Evolutionary conservation across 176 grass and related monocot species (phyloP).

Genomic region (Carex littledalei): DNA sequence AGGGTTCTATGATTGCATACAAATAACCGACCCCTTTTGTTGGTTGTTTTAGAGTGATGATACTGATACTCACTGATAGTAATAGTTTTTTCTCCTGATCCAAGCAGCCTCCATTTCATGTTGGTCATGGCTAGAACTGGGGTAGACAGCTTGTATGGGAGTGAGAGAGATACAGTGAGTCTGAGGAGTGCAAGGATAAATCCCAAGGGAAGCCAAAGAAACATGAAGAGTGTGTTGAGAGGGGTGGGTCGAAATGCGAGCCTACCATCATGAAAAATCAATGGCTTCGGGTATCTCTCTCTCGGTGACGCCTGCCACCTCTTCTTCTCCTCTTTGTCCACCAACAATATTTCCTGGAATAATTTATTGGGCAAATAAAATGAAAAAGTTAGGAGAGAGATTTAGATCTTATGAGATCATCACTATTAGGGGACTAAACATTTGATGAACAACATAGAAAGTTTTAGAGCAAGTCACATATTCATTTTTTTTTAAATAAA

Average conservation of each 20-base stretch:
- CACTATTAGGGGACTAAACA: background rate
- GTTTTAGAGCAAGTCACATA: background rate
- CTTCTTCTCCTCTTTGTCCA: conserved; percentile 29
- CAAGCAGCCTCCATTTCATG: conserved; percentile 44
- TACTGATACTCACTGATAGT: background rate
- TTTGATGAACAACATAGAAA: background rate
- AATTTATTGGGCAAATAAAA: background rate
- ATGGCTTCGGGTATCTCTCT: conserved; percentile 33
- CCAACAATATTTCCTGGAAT: conserved; percentile 44
- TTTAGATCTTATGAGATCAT: background rate
- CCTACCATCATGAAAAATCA: conserved; percentile 70
- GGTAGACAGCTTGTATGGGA: conserved; percentile 49
- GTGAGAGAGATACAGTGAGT: conserved; percentile 25
- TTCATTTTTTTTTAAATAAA: background rate
- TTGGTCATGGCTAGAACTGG: conserved; percentile 44
- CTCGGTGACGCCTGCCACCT: conserved; percentile 30
- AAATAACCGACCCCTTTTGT: conserved; percentile 32
- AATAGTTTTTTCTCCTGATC: background rate
- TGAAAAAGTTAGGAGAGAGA: background rate
- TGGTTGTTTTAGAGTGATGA: background rate
- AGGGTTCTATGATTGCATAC: conserved; percentile 85
- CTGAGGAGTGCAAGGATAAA: conserved; percentile 20
- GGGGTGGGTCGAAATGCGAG: conserved; percentile 61
- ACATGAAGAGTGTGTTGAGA: conserved; percentile 38
- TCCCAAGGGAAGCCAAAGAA: conserved; percentile 50